Percentiles rank a stretch among this genome's conserved stretches.
These are phyloP conservation scores for Fistulifera pelliculosa DNA, from an alignment of 108 stramenopile genomes.

Conservation along the genomic window DNA sequence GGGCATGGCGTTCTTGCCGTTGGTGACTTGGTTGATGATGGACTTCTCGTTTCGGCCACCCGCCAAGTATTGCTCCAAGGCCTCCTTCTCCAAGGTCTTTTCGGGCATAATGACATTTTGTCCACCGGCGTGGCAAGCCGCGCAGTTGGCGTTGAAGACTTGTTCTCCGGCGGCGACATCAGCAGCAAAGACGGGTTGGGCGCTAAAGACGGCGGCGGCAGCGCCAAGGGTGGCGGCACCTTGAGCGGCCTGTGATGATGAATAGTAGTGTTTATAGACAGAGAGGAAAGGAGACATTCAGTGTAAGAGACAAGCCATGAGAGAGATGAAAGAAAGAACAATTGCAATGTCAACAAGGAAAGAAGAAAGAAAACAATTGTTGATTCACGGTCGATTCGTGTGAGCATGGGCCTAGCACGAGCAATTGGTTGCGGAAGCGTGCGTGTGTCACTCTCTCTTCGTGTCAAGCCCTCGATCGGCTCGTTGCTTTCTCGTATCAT, in stretches of 20 bases:
- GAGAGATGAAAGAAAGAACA: background rate
- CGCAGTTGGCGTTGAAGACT: constrained; percentile 92
- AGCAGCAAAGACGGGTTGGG: constrained; percentile 68
- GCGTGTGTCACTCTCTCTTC: background rate
- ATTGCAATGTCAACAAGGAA: background rate
- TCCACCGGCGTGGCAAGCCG: constrained; percentile 91
- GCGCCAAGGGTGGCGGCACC: constrained; percentile 63
- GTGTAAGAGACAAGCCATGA: background rate
- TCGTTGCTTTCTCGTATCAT: background rate
- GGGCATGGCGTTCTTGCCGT: constrained; percentile 97
- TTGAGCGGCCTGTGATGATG: constrained; percentile 9
- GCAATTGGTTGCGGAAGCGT: background rate
- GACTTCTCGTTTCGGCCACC: constrained; percentile 77
- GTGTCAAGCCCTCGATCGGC: background rate
- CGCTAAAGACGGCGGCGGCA: constrained; percentile 51
- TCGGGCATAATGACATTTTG: constrained; percentile 93
- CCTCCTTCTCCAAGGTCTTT: constrained; percentile 91
- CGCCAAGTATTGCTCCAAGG: constrained; percentile 80
- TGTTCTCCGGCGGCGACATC: constrained; percentile 81
- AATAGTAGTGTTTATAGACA: background rate
- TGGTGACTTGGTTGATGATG: constrained; percentile 83
- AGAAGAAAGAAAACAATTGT: constrained; percentile 1
- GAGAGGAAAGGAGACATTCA: background rate
- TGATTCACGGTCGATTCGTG: background rate
- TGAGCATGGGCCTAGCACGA: background rate